Evolutionary conservation across 768 basidiomycete species (phyloP).

Genomic region (Termitomyces heimii): DNA sequence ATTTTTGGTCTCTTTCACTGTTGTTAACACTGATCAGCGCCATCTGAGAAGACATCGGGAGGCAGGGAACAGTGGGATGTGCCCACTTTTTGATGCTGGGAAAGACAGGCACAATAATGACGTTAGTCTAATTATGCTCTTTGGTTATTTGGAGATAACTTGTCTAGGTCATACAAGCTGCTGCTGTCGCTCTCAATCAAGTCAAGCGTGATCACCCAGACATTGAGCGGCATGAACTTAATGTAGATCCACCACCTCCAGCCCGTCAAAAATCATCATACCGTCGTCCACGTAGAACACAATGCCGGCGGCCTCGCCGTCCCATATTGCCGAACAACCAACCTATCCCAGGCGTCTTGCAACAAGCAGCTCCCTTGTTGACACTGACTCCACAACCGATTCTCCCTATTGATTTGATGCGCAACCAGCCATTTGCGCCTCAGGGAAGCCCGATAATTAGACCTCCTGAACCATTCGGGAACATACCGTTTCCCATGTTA

Average conservation of each 20-base stretch:
- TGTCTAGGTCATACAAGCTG: slow-evolving; percentile 50
- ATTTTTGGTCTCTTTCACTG: not conserved
- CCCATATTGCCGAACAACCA: not conserved
- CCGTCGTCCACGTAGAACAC: not conserved
- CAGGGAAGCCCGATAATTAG: not conserved
- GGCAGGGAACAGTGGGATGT: not conserved
- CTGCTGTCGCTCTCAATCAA: slow-evolving; percentile 45
- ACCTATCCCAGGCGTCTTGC: not conserved
- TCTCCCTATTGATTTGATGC: not conserved
- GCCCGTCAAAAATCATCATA: slow-evolving; percentile 9
- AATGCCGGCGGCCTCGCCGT: not conserved
- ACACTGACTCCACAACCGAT: not conserved
- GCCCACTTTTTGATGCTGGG: slow-evolving; percentile 5
- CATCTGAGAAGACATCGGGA: not conserved
- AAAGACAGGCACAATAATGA: slow-evolving; percentile 6
- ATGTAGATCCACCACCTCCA: slow-evolving; percentile 42
- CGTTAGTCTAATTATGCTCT: not conserved
- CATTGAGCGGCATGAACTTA: slow-evolving; percentile 38
- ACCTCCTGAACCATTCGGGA: not conserved
- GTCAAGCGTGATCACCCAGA: slow-evolving; percentile 49
- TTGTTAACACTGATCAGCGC: not conserved
- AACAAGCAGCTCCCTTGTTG: not conserved
- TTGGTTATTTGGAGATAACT: not conserved
- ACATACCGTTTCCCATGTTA: not conserved
- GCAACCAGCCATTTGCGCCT: not conserved